phyloP scores from a whole-genome alignment of 805 yeast species.

The Wickerhamomyces xylosicus region DNA sequence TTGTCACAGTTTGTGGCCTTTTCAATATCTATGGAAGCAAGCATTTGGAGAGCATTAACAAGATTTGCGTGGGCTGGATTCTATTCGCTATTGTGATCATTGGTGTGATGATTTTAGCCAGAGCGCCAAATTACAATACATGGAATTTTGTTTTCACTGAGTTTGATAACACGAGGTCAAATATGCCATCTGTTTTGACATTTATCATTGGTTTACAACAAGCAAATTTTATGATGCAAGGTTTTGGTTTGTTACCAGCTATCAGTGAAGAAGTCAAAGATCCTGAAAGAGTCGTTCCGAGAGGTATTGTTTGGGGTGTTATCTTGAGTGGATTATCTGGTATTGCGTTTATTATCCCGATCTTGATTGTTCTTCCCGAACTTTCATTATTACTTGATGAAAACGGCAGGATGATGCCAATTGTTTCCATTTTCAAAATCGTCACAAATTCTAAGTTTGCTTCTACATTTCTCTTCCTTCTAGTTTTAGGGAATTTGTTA shows the following conservation, averaged over 20 bases:
- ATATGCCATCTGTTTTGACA: conserved; percentile 65
- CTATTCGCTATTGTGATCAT: conserved; percentile 59
- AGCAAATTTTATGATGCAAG: conserved; percentile 70
- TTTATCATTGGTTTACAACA: conserved; percentile 72
- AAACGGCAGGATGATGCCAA: conserved; percentile 66
- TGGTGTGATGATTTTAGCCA: conserved; percentile 47
- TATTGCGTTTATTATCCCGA: conserved; percentile 59
- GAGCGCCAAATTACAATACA: conserved; percentile 51
- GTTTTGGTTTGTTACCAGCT: conserved; percentile 74
- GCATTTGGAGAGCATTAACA: conserved; percentile 53
- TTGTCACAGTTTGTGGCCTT: conserved; percentile 50
- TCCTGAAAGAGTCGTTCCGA: conserved; percentile 68
- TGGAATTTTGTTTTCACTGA: conserved; percentile 48
- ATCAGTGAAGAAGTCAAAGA: conserved; percentile 73
- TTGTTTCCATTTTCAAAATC: conserved; percentile 62
- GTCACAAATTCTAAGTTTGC: conserved; percentile 61
- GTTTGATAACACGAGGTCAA: conserved; percentile 65
- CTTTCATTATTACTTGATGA: conserved; percentile 41
- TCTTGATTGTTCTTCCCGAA: conserved; percentile 65
- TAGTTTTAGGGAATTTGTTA: conserved; percentile 58
- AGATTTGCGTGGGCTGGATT: conserved; percentile 67
- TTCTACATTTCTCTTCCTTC: conserved; percentile 55
- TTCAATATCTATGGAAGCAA: conserved; percentile 53
- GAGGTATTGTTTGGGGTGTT: conserved; percentile 60
- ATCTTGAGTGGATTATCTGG: conserved; percentile 60